Evolutionary conservation across 768 basidiomycete genomes (phyloP).

Genomic region (Naganishia randhawae): DNA sequence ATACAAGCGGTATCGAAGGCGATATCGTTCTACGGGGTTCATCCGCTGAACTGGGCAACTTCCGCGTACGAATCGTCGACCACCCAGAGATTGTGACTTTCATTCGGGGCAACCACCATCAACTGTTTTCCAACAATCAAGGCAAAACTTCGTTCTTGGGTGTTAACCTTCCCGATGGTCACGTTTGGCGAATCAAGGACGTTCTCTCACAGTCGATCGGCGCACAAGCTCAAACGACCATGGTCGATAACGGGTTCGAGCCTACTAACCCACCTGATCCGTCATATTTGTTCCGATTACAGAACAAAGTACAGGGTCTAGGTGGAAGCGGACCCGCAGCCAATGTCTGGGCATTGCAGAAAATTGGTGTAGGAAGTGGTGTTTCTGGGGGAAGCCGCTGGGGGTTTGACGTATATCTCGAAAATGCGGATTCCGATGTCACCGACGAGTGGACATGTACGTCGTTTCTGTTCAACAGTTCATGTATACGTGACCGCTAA

Average conservation of each 20-base stretch:
- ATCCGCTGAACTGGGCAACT: constrained; percentile 75
- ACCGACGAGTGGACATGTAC: constrained; percentile 23
- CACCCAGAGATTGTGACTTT: constrained; percentile 47
- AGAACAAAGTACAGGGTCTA: constrained; percentile 62
- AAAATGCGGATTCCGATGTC: constrained; percentile 60
- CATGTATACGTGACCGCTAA: not conserved
- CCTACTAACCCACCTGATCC: constrained; percentile 63
- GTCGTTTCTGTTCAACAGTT: not conserved
- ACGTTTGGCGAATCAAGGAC: constrained; percentile 83
- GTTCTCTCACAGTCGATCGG: constrained; percentile 62
- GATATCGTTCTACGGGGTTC: constrained; percentile 68
- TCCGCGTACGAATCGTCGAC: constrained; percentile 72
- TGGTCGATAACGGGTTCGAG: constrained; percentile 55
- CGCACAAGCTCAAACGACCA: constrained; percentile 58
- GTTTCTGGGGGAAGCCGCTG: constrained; percentile 52
- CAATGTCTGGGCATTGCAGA: constrained; percentile 84
- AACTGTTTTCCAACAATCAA: constrained; percentile 60
- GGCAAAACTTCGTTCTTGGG: constrained; percentile 72
- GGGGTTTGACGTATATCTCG: constrained; percentile 84
- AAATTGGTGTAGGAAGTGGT: constrained; percentile 66
- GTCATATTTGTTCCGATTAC: constrained; percentile 69
- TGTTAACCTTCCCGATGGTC: constrained; percentile 59
- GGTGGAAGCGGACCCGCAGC: constrained; percentile 54
- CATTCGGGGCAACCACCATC: constrained; percentile 57
- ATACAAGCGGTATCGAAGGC: constrained; percentile 66